These are phyloP conservation scores for Lachnellula cervina DNA, from an alignment of 2,329 filamentous ascomycete genomes.

Conservation along the genomic window DNA sequence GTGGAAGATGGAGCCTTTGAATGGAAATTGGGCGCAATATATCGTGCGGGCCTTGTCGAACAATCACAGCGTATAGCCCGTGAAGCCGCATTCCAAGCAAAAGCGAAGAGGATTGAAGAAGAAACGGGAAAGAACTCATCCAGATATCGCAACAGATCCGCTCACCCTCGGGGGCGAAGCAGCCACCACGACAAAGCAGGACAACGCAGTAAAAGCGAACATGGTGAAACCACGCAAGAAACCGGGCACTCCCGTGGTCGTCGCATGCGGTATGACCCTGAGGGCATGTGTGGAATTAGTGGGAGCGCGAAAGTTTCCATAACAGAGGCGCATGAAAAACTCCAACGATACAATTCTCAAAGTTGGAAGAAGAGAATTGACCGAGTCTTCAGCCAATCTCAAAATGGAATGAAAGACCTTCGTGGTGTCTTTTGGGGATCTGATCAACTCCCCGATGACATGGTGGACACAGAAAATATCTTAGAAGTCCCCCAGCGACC, in stretches of 20 bases:
- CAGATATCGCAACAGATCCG: conserved; percentile 52
- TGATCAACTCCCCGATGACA: conserved; percentile 74
- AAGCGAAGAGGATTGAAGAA: conserved; percentile 77
- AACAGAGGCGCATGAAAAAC: conserved; percentile 67
- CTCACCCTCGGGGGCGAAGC: conserved; percentile 30
- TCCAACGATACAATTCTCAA: conserved; percentile 77
- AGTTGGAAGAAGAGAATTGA: conserved; percentile 94
- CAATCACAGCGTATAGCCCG: conserved; percentile 85
- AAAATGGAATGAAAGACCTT: conserved; percentile 70
- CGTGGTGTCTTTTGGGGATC: conserved; percentile 76
- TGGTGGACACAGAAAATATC: conserved; percentile 78
- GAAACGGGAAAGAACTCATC: conserved; percentile 50
- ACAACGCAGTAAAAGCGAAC: conserved; percentile 32
- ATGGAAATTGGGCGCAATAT: conserved; percentile 94
- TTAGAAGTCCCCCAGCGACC: conserved; percentile 81
- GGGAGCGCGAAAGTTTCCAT: conserved; percentile 67
- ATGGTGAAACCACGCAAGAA: conserved; percentile 12
- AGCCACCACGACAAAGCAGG: conserved; percentile 20
- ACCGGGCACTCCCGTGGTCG: conserved; percentile 33
- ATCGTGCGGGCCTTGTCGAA: conserved; percentile 80
- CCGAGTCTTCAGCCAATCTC: conserved; percentile 63
- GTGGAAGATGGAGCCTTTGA: conserved; percentile 95
- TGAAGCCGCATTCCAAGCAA: conserved; percentile 84
- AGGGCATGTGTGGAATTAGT: conserved; percentile 67
- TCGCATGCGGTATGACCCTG: conserved; percentile 70